Evolutionary conservation across 306 rosid genomes (phyloP).

Genomic region (Quercus parvula): DNA sequence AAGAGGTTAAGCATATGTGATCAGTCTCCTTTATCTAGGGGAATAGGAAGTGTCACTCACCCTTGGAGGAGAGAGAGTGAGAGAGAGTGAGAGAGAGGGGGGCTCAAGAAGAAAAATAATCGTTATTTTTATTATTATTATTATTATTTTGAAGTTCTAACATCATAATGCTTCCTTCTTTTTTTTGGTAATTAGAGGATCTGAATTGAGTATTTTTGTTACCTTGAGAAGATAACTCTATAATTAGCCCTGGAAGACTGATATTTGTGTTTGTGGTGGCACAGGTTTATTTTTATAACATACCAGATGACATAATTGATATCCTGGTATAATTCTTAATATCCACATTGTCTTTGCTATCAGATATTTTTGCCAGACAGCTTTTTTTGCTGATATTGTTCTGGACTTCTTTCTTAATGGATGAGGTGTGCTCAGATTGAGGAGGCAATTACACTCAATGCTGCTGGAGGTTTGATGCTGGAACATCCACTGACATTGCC

Average conservation of each 20-base stretch:
- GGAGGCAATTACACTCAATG: slow-evolving; percentile 68
- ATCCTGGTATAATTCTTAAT: slow-evolving; percentile 50
- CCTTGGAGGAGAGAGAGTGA: no score
- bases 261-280: slow-evolving; percentile 18
- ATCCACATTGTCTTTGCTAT: background rate
- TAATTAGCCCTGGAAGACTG: background rate
- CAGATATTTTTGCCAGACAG: slow-evolving; percentile 15
- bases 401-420: slow-evolving; percentile 44
- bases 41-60: no score
- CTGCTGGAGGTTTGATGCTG: slow-evolving; percentile 90
- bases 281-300: slow-evolving; percentile 84
- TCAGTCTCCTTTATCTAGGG: background rate
- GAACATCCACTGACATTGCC: slow-evolving; percentile 88
- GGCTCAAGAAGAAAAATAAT: background rate
- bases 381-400: slow-evolving; percentile 32
- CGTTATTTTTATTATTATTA: background rate
- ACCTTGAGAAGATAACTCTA: background rate
- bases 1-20: background rate
- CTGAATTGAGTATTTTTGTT: background rate
- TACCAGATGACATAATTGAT: slow-evolving; percentile 80
- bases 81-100: no score
- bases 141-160: background rate
- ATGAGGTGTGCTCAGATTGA: slow-evolving; percentile 67
- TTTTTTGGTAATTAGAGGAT: background rate
- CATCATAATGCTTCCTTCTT: background rate